phyloP scores from a whole-genome alignment of 345 rosid species.

The Lepidium aucheri region DNA sequence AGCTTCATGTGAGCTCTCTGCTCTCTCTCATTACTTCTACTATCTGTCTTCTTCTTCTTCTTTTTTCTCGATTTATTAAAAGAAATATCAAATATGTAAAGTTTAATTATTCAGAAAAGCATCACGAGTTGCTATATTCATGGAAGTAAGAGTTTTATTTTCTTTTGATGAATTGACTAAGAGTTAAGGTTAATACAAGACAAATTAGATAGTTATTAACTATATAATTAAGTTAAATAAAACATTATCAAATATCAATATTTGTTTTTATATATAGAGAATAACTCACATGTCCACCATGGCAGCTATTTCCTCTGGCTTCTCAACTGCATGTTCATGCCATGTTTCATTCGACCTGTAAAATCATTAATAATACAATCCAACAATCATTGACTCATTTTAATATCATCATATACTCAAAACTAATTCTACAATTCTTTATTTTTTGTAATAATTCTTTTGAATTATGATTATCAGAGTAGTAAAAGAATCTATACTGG shows the following conservation, averaged over 20 bases:
- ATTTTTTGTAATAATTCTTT: not conserved
- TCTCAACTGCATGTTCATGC: conserved; percentile 56
- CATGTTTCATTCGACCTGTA: conserved; percentile 42
- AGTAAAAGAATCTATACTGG: not conserved
- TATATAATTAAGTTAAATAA: not conserved
- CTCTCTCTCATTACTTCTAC: conserved; percentile 16
- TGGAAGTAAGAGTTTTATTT: not conserved
- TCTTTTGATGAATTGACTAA: not conserved
- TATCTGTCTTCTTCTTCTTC: not conserved
- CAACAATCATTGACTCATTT: conserved; percentile 1
- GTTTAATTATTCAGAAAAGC: not conserved
- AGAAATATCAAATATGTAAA: not conserved
- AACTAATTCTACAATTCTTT: not conserved
- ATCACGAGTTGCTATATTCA: conserved; percentile 5
- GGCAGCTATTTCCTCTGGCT: conserved; percentile 68
- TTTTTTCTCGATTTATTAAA: not conserved
- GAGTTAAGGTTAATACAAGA: not conserved
- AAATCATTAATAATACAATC: not conserved
- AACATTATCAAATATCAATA: conserved; percentile 15
- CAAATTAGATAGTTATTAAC: not conserved
- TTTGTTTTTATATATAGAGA: not conserved
- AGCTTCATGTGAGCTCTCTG: conserved; percentile 23
- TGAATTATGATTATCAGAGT: not conserved
- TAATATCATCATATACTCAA: not conserved
- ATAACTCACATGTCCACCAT: conserved; percentile 80